Conservation (phyloP, 2,329 filamentous ascomycete species). For the Metarhizium rileyi region DNA sequence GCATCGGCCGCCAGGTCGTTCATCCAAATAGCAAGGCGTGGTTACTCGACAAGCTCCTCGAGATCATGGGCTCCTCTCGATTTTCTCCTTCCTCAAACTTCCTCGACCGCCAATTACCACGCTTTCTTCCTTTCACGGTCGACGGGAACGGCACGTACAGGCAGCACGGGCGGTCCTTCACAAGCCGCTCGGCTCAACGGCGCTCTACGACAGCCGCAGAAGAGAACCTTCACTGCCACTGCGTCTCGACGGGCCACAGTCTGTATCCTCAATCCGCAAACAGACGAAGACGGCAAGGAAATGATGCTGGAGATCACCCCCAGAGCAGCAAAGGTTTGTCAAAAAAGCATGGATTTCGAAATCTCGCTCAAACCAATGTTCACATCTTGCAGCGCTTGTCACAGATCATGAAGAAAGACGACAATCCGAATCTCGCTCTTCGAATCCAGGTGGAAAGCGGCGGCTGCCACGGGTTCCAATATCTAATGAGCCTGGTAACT, state of each 20-base stretch:
- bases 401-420: conserved; percentile 63
- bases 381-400: conserved; percentile 49
- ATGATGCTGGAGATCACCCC: conserved; percentile 78
- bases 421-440: conserved; percentile 74
- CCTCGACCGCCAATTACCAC: not conserved
- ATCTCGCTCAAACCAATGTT: not conserved
- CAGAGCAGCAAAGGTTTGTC: conserved; percentile 63
- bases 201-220: conserved; percentile 1
- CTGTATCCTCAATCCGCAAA: conserved; percentile 59
- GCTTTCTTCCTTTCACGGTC: not conserved
- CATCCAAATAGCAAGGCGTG: conserved; percentile 29
- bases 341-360: not conserved
- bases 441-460: conserved; percentile 87
- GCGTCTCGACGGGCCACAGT: conserved; percentile 30
- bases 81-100: conserved; percentile 29
- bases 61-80: conserved; percentile 22
- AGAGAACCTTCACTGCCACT: conserved; percentile 29
- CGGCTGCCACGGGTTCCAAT: conserved; percentile 97
- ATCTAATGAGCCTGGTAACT: conserved; percentile 78
- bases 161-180: not conserved
- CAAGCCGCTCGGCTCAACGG: not conserved
- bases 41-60: conserved; percentile 17
- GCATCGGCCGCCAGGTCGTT: conserved; percentile 30
- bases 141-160: not conserved
- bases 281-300: conserved; percentile 74